These are phyloP conservation scores for Sporothrix humicola DNA, from an alignment of 2,329 filamentous ascomycete genomes.

Conservation along the genomic window DNA sequence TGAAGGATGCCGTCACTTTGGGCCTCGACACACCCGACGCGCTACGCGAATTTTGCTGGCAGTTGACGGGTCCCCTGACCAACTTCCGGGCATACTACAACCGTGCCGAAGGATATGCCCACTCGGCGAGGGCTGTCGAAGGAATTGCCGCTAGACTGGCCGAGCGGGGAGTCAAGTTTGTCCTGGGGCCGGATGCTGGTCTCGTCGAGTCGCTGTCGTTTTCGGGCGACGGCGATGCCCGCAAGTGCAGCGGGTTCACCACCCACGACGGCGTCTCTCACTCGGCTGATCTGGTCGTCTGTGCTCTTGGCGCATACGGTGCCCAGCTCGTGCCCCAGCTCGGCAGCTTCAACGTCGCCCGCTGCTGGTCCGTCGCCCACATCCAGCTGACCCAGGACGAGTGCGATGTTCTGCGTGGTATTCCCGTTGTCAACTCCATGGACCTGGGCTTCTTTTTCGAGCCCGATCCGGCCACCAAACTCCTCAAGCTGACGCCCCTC, in stretches of 20 bases:
- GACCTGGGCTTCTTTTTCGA: conserved; percentile 71
- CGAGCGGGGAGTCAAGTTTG: conserved; percentile 1
- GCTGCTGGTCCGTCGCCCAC: conserved; percentile 56
- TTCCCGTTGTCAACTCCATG: conserved; percentile 64
- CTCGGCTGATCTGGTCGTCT: background rate
- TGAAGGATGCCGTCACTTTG: background rate
- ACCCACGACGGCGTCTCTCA: conserved; percentile 7
- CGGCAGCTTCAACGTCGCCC: conserved; percentile 14
- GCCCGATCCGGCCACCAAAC: conserved; percentile 61
- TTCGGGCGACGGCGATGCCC: background rate
- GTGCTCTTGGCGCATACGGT: background rate
- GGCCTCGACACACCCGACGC: conserved; percentile 42
- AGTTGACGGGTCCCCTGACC: conserved; percentile 54
- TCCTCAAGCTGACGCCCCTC: conserved; percentile 65
- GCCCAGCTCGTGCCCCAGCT: conserved; percentile 10
- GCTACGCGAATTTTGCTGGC: conserved; percentile 54
- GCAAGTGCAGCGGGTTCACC: conserved; percentile 9
- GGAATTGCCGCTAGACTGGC: conserved; percentile 43
- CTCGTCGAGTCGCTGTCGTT: background rate
- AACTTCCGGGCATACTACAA: conserved; percentile 65
- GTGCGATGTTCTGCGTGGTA: conserved; percentile 57
- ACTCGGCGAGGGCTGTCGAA: conserved; percentile 57
- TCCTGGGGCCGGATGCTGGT: background rate
- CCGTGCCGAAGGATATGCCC: conserved; percentile 60
- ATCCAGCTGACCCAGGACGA: conserved; percentile 62